Conservation (phyloP, 768 basidiomycete species). For the Lentinus tigrinus region DNA sequence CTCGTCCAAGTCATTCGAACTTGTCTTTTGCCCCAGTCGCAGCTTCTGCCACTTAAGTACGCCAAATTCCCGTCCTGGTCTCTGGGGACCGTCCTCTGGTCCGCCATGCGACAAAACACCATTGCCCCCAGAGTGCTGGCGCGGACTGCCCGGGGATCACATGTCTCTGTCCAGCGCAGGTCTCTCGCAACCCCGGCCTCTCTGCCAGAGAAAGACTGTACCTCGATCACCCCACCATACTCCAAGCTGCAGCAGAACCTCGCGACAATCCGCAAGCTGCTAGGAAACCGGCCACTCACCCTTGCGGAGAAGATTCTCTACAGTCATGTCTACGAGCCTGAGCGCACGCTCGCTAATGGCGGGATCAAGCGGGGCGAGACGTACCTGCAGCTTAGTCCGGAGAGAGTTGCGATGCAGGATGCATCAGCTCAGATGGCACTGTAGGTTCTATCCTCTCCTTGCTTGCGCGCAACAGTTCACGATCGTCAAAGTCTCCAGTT, state of each 20-base stretch:
- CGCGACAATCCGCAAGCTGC: slow-evolving; percentile 60
- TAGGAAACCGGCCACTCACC: slow-evolving; percentile 77
- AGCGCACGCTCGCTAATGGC: slow-evolving; percentile 61
- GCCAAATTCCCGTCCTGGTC: neutral
- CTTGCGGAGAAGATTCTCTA: slow-evolving; percentile 99
- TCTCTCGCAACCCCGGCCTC: slow-evolving; percentile 41
- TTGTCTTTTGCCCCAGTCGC: neutral
- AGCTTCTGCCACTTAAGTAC: neutral
- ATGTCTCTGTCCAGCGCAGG: slow-evolving; percentile 5
- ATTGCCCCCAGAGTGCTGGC: neutral
- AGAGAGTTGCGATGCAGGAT: slow-evolving; percentile 98
- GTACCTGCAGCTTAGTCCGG: slow-evolving; percentile 88
- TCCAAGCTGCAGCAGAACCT: slow-evolving; percentile 66
- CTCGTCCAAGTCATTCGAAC: slow-evolving; percentile 14
- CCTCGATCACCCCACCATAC: slow-evolving; percentile 87
- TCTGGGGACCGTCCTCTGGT: slow-evolving; percentile 2
- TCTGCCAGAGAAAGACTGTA: slow-evolving; percentile 54
- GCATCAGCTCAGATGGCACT: slow-evolving; percentile 90
- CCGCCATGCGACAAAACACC: slow-evolving; percentile 7
- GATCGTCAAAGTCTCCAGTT: slow-evolving; percentile 73
- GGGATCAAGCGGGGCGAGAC: slow-evolving; percentile 79
- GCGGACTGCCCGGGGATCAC: neutral
- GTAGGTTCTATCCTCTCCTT: slow-evolving; percentile 39
- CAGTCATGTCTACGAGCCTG: slow-evolving; percentile 83
- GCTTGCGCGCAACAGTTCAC: neutral